phyloP scores from a whole-genome alignment of 257 asterid genomes.

The Gentiana dahurica region DNA sequence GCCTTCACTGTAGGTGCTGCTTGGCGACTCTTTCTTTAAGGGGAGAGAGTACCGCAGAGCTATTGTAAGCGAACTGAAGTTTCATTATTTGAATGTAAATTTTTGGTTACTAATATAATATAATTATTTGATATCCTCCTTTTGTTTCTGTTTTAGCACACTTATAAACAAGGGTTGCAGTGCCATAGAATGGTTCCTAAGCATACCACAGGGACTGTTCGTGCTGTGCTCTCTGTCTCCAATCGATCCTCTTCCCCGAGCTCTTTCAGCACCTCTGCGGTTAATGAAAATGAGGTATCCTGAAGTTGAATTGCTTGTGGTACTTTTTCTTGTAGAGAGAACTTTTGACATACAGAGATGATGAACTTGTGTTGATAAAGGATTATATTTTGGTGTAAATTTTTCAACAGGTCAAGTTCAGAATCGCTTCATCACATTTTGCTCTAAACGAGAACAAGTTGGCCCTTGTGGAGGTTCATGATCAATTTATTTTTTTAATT shows the following conservation, averaged over 20 bases:
- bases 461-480: constrained; percentile 74
- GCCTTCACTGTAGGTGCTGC: constrained; percentile 45
- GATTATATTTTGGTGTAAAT: not conserved
- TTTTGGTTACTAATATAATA: not conserved
- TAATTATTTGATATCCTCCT: not conserved
- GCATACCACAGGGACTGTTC: constrained; percentile 41
- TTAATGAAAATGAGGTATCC: constrained; percentile 86
- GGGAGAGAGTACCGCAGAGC: constrained; percentile 83
- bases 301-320: not conserved
- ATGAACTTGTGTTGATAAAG: not conserved
- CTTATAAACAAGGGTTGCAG: constrained; percentile 79
- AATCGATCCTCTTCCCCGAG: constrained; percentile 76
- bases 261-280: constrained; percentile 47
- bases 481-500: constrained; percentile 1
- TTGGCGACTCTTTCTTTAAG: constrained; percentile 66
- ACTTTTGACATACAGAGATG: not conserved
- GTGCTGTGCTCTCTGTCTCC: constrained; percentile 51
- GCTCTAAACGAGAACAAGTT: constrained; percentile 67
- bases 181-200: constrained; percentile 57
- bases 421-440: constrained; percentile 64
- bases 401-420: constrained; percentile 69
- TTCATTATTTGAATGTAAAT: not conserved
- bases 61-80: constrained; percentile 42
- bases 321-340: not conserved
- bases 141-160: constrained; percentile 33